A percentile compares a stretch with the other conserved stretches of the same genome.
Evolutionary conservation across 495 filamentous ascomycete genomes (phyloP).

Genomic region (Diplogelasinospora grovesii): DNA sequence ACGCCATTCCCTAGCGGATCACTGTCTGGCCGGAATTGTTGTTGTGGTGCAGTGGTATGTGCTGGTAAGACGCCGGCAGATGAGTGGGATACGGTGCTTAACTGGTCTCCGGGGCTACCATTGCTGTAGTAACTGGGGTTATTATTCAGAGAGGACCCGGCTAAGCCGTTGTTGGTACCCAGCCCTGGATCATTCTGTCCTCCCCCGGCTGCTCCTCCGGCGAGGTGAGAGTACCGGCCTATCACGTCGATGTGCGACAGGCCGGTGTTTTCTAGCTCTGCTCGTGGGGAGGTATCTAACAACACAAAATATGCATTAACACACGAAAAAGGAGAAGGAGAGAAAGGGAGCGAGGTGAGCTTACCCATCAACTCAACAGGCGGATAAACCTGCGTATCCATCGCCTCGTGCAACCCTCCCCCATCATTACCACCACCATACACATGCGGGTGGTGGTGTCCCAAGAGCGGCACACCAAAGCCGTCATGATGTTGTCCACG

Average conservation of each 20-base stretch:
- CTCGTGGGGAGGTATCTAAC: slow-evolving; percentile 23
- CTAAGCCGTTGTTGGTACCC: background rate
- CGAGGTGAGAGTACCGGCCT: slow-evolving; percentile 22
- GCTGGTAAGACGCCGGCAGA: background rate
- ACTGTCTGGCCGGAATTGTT: slow-evolving; percentile 24
- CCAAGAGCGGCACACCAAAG: no score
- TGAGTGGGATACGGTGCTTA: slow-evolving; percentile 14
- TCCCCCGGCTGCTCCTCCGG: slow-evolving; percentile 3
- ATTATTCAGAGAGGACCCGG: slow-evolving; percentile 11
- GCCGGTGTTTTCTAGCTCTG: slow-evolving; percentile 31
- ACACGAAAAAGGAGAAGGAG: background rate
- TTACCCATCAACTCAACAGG: slow-evolving; percentile 40
- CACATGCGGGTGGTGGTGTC: no score
- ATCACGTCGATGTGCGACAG: slow-evolving; percentile 18
- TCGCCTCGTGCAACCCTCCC: no score
- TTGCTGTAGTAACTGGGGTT: slow-evolving; percentile 9
- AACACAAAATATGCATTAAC: no score
- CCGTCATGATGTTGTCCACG: no score
- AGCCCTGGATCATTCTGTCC: no score
- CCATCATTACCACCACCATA: no score
- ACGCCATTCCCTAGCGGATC: slow-evolving; percentile 18
- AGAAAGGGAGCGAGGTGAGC: slow-evolving; percentile 5
- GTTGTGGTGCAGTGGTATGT: background rate
- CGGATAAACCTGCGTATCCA: slow-evolving; percentile 22
- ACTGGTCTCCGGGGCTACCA: slow-evolving; percentile 24